Percentiles rank a stretch among this genome's conserved stretches.
Conservation (phyloP, 768 basidiomycete species). For the Tephrocybe rancida region DNA sequence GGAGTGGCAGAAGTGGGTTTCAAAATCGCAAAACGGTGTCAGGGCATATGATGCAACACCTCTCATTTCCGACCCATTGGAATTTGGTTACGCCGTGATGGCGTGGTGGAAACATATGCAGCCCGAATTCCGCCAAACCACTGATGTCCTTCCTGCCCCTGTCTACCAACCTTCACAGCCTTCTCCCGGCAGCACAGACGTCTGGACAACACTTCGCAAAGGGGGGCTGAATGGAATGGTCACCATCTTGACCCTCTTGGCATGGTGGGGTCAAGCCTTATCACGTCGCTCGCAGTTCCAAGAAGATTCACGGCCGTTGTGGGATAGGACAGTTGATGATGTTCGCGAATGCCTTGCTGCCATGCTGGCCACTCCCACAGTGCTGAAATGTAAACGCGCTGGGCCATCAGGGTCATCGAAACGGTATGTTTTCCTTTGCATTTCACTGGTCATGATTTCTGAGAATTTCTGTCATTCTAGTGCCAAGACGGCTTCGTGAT, state of each 20-base stretch:
- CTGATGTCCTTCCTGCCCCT: not conserved
- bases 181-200: not conserved
- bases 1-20: not conserved
- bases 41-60: slow-evolving; percentile 3
- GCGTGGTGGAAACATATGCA: slow-evolving; percentile 14
- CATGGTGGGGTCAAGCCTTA: slow-evolving; percentile 11
- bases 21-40: not conserved
- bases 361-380: not conserved
- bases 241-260: slow-evolving; percentile 3
- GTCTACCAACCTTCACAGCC: not conserved
- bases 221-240: slow-evolving; percentile 14
- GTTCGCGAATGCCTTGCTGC: slow-evolving; percentile 3
- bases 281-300: not conserved
- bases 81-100: slow-evolving; percentile 13
- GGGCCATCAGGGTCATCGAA: too few species aligned
- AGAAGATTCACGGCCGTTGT: not conserved
- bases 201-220: slow-evolving; percentile 7
- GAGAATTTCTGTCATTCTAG: too few species aligned
- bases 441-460: too few species aligned
- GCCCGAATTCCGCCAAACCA: slow-evolving; percentile 3
- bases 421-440: too few species aligned
- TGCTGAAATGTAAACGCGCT: not conserved
- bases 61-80: slow-evolving; percentile 1
- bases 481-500: too few species aligned
- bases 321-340: slow-evolving; percentile 4